Base-by-base conservation (phyloP, 2,329 filamentous ascomycete genomes). In the Alternaria gansuensis region DNA sequence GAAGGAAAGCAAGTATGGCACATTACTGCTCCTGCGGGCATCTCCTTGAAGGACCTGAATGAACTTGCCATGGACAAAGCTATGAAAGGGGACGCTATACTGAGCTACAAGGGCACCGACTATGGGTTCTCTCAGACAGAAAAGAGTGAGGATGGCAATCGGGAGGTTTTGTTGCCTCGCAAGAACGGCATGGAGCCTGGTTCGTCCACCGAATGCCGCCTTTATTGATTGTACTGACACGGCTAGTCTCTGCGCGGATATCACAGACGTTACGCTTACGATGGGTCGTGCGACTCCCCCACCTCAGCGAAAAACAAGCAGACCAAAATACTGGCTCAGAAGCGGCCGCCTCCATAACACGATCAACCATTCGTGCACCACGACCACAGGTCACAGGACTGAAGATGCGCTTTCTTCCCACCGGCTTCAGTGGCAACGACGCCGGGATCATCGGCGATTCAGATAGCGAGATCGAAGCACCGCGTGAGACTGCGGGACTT, bases 1-100 rank as follows among this genome's bases (percentile, higher is more conserved):
- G 80, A 87, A 55, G 88, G 88, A 62, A 92, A 92, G 80, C 88
- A 93, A 73, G 82, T 93, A 59, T 93, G 90, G 90, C 91, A 92
- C 74, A 91, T 93, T 67, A 91, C 88, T 9, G 88, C 89, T 3
- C 90, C 90, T 2, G 84, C 87, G 5, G 86, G 86, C 10, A 79
- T 92, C 3, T 87, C 90, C n/a, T 83, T 93, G 56, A 86, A 85
- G 10, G 82, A 89, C 1, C 79, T 93, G 45, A 85, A 87, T 71
- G 83, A 88, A 63, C 80, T 92, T 60, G 83, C 88, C 36, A 83
- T 91, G 67, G 84, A 87, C 56, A 82, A 84, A 51, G 82, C 84
- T 2, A 78, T 83, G 59, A 78, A 81, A 2, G 83, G 82, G 23
- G 80, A 84, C 34, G 67, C 84, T 4, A 77, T 90, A 13, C 78